Percentiles rank a stretch among this genome's conserved stretches.
Conservation (phyloP, 2,329 filamentous ascomycete genomes). For the Leptosphaerulina australis region DNA sequence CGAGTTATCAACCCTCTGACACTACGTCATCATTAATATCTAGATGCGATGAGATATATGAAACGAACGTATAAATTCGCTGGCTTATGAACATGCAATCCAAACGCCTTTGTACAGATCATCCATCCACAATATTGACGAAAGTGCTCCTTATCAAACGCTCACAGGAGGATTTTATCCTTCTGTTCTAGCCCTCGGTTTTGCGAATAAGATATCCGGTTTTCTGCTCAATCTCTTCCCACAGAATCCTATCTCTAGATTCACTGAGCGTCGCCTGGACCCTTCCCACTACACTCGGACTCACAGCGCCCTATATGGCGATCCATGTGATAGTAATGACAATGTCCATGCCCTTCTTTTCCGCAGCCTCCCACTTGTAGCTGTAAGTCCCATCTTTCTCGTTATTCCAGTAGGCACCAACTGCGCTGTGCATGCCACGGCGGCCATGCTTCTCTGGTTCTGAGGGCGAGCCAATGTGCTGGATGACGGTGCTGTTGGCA, state of each 20-base stretch:
- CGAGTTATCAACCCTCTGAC: no score
- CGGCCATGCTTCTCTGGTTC: slow-evolving; percentile 71
- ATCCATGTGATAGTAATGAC: slow-evolving; percentile 72
- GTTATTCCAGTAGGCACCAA: slow-evolving; percentile 87
- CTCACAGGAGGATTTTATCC: no score
- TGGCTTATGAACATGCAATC: slow-evolving; percentile 16
- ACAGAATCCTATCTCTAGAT: no score
- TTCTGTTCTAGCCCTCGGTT: no score
- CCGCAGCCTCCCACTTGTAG: slow-evolving; percentile 75
- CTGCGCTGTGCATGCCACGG: slow-evolving; percentile 87
- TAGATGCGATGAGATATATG: no score
- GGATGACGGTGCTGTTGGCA: slow-evolving; percentile 97
- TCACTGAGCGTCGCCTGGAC: background rate
- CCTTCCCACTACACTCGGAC: background rate
- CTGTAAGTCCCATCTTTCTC: slow-evolving; percentile 90
- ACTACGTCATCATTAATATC: no score
- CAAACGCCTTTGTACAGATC: slow-evolving; percentile 18
- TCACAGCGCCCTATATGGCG: slow-evolving; percentile 44
- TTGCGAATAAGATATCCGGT: no score
- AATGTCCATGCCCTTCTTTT: slow-evolving; percentile 59
- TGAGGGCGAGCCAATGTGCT: slow-evolving; percentile 67
- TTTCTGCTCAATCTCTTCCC: background rate
- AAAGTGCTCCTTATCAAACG: background rate
- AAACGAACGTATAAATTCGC: slow-evolving; percentile 7
- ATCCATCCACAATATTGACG: background rate